Evolutionary conservation across 805 yeast species (phyloP), one percentile per base, ranked within the genome.

Genomic region (Ogataea angusta): DNA sequence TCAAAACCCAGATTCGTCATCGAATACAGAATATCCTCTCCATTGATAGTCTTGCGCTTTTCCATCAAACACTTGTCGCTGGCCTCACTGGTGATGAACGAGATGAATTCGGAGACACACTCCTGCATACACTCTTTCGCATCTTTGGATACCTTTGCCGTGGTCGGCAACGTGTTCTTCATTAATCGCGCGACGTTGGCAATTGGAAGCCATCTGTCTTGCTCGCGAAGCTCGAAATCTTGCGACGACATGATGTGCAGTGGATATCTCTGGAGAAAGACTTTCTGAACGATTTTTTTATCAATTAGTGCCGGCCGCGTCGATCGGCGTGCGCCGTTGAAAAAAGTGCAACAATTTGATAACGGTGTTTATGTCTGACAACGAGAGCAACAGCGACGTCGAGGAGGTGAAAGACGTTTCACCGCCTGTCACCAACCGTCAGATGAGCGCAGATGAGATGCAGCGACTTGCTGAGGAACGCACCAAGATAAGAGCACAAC

Each of bases 51-150:
- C 53, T 80, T 80, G 19, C 87, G 67, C 59, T 80, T 80, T 48
- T 81, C 87, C 36, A 79, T 72, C 10, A 72, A 54, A 54, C 85
- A 80, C 51, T 72, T 75, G 46, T 81, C 86, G 34, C 82, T 73
- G 14, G 76, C 76, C 60, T 80, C 85, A 24, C 81, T 73, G 3
- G 86, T 81, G 40, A 80, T 75, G 59, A 80, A 80, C 8, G 83
- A 75, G 24, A 80, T 82, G 58, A 79, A 80, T 59, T 80, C 86
- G 18, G 52, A 48, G 12, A 51, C 54, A 54, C 85, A 80, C 54
- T 81, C 86, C 59, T 81, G 87, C 64, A 81, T 78, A 49, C 86
- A 78, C 51, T 82, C 90, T 53, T 83, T 82, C 30, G 90, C 85
- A 53, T 84, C 93, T 53, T 83, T 84, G 16, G 88, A 80, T 1